A percentile compares a stretch with the other conserved stretches of the same genome.
Conservation (phyloP, 805 yeast genomes). For the Metschnikowia arizonensis region DNA sequence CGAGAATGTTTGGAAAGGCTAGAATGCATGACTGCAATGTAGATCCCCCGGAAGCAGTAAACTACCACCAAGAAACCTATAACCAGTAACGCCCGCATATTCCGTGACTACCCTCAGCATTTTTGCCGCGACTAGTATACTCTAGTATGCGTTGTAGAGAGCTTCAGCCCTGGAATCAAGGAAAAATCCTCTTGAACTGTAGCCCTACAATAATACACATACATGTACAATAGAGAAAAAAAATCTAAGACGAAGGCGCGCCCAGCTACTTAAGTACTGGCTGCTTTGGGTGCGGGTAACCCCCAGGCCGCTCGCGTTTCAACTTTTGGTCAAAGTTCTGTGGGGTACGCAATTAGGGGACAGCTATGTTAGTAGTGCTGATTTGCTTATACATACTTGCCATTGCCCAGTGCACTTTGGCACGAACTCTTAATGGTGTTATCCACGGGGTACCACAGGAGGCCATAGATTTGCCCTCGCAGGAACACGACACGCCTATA, state of each 20-base stretch:
- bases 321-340: not conserved
- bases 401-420: not conserved
- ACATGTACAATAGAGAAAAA: constrained; percentile 40
- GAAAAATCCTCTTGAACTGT: constrained; percentile 23
- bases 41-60: constrained; percentile 9
- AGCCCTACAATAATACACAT: constrained; percentile 51
- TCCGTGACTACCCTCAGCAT: constrained; percentile 37
- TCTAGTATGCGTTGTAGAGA: constrained; percentile 50
- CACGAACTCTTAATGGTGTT: not conserved
- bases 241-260: constrained; percentile 4
- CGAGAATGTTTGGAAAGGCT: constrained; percentile 37
- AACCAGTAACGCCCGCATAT: constrained; percentile 36
- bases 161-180: constrained; percentile 35
- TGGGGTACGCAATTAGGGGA: not conserved
- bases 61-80: constrained; percentile 8
- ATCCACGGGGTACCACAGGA: constrained; percentile 23
- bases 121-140: constrained; percentile 32
- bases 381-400: not conserved
- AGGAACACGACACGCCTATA: constrained; percentile 13
- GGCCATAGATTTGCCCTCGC: constrained; percentile 12
- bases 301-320: not conserved
- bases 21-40: constrained; percentile 36
- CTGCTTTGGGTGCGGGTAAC: constrained; percentile 24
- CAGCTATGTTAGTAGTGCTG: not conserved
- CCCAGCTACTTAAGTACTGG: constrained; percentile 11